These are phyloP conservation scores for Wickerhamiella shivajii DNA, from an alignment of 805 yeast genomes.

Conservation along the genomic window DNA sequence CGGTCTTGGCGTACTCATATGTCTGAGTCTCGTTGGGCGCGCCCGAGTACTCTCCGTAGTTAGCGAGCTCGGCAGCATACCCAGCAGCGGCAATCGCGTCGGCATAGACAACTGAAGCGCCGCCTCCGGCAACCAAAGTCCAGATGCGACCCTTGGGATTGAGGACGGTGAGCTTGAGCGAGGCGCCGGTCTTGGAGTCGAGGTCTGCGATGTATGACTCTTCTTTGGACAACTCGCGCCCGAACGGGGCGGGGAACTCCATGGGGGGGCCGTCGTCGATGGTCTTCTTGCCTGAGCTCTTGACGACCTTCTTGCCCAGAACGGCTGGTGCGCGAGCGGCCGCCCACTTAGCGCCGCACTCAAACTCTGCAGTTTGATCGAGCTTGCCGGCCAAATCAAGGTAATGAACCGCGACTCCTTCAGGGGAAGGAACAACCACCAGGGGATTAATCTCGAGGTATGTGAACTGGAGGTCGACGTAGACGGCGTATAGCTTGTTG, in stretches of 20 bases:
- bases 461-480: conserved; percentile 34
- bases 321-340: conserved; percentile 31
- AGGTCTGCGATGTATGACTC: conserved; percentile 35
- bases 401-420: conserved; percentile 31
- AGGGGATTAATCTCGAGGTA: conserved; percentile 34
- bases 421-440: conserved; percentile 29
- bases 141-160: conserved; percentile 32
- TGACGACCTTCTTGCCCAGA: conserved; percentile 23
- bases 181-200: conserved; percentile 35
- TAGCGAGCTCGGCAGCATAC: conserved; percentile 31
- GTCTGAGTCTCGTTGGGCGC: conserved; percentile 35
- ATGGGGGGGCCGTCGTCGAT: conserved; percentile 35
- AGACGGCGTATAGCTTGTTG: conserved; percentile 33
- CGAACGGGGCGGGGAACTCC: conserved; percentile 36
- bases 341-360: conserved; percentile 37
- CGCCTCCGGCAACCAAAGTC: conserved; percentile 37
- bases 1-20: conserved; percentile 34
- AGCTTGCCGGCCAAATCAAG: conserved; percentile 35
- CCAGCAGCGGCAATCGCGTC: conserved; percentile 36
- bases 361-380: conserved; percentile 35
- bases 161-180: conserved; percentile 31
- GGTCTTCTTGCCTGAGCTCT: conserved; percentile 18
- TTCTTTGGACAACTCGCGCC: conserved; percentile 31
- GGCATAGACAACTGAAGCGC: conserved; percentile 35
- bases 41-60: conserved; percentile 36